Base-by-base conservation (phyloP, 192 early-diverging fungal genomes). In the Backusella sp. region DNA sequence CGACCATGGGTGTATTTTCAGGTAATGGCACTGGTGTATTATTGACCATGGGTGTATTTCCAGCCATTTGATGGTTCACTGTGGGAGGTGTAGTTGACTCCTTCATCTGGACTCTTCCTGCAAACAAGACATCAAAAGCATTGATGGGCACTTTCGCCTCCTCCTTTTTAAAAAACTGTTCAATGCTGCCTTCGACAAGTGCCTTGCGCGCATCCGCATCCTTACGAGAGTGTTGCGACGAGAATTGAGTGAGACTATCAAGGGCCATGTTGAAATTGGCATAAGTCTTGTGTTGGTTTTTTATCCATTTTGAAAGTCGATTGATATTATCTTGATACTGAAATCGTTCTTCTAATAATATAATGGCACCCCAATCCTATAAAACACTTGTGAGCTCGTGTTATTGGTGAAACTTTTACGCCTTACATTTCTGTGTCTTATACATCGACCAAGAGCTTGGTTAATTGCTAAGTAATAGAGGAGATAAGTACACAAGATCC, bases 291-390 rank as follows among this genome's bases (percentile, higher is more conserved):
- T 74, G 76, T 21, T 80, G 82, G 14, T 35, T 66, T 21, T 86
- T 81, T 30, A 94, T 87, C 94, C 94, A 95, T 49, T 84, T 84
- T 2, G 94, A 93, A 23, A 95, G 82, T 37, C 85, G 84, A 19
- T 72, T n/a, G 2, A 84, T 72, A 37, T 87, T 88, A 5, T 80
- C 67, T 1, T 76, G 28, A 26, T 84, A 80, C 0, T 84, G 80
- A 79, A 92, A 92, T 1, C 92, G 79, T 23, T 80, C 66, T 44
- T 87, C 86, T 15, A 85, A 46, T 6, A 92, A 73, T 9, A 92
- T 76, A 75, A 93, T 92, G 0, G 92, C 92, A 6, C 92, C 92
- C 78, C 80, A 90, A 73, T 88, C 88, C 23, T 6, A 37, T 6
- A 44, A 44, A 44, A 11, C 9, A 12, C 3, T 44, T 44, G 42